Evolutionary conservation across 192 early-diverging fungal species (phyloP).

Genomic region (Coemansia sp.): DNA sequence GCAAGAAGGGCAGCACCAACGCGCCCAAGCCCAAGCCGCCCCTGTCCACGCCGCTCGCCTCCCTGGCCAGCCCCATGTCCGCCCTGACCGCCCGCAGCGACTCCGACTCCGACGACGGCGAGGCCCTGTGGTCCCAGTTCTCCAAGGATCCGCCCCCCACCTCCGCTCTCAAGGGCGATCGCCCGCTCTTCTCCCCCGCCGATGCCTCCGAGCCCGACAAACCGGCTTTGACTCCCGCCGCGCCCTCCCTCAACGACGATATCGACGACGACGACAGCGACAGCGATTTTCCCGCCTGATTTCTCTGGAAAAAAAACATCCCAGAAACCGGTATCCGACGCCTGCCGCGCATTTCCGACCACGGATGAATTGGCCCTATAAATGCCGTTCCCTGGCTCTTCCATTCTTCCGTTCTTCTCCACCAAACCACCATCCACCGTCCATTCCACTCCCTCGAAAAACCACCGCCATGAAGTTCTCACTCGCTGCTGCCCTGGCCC

Average conservation of each 20-base stretch:
- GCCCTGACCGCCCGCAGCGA: constrained; percentile 1
- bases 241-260: not conserved
- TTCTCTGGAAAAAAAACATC: too few species aligned
- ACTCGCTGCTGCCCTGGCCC: not conserved
- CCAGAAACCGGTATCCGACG: too few species aligned
- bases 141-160: constrained; percentile 33
- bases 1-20: constrained; percentile 48
- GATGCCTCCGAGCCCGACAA: not conserved
- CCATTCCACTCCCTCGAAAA: too few species aligned
- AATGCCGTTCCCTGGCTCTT: not conserved
- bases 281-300: constrained; percentile 5
- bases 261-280: constrained; percentile 26
- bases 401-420: not conserved
- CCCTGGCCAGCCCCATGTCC: not conserved
- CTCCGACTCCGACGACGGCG: not conserved
- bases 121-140: constrained; percentile 6
- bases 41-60: not conserved
- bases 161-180: not conserved
- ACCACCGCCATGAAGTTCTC: not conserved
- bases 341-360: not conserved
- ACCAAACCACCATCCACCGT: not conserved
- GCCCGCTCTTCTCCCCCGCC: not conserved
- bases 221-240: not conserved
- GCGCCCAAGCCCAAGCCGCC: constrained; percentile 1
- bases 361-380: not conserved